phyloP scores from a whole-genome alignment of 2,329 filamentous ascomycete genomes.

The Monosporascus sp. region DNA sequence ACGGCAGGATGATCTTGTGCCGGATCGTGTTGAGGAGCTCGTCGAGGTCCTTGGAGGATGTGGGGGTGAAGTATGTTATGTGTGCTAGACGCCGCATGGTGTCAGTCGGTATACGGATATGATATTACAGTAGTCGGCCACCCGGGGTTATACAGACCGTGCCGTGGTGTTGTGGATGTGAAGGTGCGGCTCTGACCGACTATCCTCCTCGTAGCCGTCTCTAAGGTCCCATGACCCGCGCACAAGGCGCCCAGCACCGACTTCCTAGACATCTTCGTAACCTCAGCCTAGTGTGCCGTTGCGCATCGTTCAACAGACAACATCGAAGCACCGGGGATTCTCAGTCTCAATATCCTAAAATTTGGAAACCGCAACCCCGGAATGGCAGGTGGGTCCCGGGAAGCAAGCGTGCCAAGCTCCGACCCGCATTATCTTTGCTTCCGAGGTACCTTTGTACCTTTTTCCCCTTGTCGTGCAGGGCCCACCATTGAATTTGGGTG shows the following conservation, averaged over 20 bases:
- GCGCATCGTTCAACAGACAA: not conserved
- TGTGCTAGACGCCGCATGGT: constrained; percentile 9
- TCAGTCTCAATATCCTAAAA: constrained; percentile 4
- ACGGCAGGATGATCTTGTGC: constrained; percentile 55
- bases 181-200: constrained; percentile 16
- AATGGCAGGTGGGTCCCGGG: not conserved
- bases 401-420: constrained; percentile 9
- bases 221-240: constrained; percentile 19
- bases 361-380: constrained; percentile 1
- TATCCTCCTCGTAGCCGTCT: constrained; percentile 18
- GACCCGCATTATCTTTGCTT: constrained; percentile 14
- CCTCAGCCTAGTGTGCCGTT: not conserved
- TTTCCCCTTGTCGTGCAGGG: not conserved
- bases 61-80: constrained; percentile 42
- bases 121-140: not conserved
- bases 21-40: constrained; percentile 47
- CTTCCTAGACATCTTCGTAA: constrained; percentile 19
- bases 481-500: not conserved
- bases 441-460: not conserved
- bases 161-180: constrained; percentile 19
- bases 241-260: constrained; percentile 19
- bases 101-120: not conserved
- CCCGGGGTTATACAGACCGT: constrained; percentile 13
- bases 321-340: not conserved
- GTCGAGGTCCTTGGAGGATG: constrained; percentile 50